Percentiles rank a stretch among this genome's conserved stretches.
phyloP scores from a whole-genome alignment of 768 basidiomycete genomes.

The Terana coerulea region DNA sequence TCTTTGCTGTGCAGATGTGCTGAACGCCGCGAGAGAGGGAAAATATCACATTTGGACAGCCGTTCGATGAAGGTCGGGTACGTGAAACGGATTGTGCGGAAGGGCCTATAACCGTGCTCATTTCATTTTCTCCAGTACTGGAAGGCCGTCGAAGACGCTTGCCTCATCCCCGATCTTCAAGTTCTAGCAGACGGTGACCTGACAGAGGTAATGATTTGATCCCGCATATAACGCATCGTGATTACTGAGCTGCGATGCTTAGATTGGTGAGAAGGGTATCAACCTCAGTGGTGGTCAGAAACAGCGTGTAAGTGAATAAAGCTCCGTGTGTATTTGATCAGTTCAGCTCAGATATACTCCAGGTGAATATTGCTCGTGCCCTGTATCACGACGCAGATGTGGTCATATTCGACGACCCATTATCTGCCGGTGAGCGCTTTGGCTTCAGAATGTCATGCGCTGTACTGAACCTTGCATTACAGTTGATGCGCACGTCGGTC shows the following conservation, averaged over 20 bases:
- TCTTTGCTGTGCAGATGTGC: not conserved
- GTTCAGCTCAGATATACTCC: too few relatives aligned
- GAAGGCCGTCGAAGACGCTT: constrained; percentile 54
- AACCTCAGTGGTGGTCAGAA: constrained; percentile 67
- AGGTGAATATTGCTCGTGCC: constrained; percentile 69
- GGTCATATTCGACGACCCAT: constrained; percentile 59
- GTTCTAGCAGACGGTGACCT: constrained; percentile 66
- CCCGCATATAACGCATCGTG: not conserved
- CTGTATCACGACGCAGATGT: constrained; percentile 64
- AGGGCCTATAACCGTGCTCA: not conserved
- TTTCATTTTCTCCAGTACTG: constrained; percentile 42
- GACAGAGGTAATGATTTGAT: constrained; percentile 50
- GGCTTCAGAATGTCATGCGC: not conserved
- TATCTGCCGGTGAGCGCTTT: constrained; percentile 48
- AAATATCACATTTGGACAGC: constrained; percentile 64
- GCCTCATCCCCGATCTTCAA: constrained; percentile 59
- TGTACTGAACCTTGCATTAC: not conserved
- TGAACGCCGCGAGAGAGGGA: constrained; percentile 39
- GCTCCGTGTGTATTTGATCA: not conserved
- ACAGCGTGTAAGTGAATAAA: constrained; percentile 39
- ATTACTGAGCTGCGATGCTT: not conserved
- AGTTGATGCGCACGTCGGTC: constrained; percentile 77
- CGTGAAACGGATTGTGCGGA: not conserved
- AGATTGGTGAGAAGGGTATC: constrained; percentile 74
- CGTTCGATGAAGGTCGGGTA: constrained; percentile 50